Base-by-base conservation (phyloP, 192 early-diverging fungal species). In the Linnemannia exigua region DNA sequence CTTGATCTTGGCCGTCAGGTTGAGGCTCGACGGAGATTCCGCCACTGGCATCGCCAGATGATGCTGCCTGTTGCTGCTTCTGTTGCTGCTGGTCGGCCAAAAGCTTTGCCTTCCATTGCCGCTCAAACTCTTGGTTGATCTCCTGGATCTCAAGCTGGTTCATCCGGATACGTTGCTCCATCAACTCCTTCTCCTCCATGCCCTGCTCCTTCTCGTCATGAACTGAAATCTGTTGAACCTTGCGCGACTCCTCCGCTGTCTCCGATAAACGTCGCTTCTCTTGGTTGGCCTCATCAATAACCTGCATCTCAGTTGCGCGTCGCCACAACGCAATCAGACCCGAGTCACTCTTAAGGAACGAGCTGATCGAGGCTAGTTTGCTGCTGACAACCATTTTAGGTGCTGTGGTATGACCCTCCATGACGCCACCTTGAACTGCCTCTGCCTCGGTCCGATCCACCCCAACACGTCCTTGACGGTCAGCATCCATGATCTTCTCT, bases 251-350 rank as follows among this genome's bases (percentile, higher is more conserved):
- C 5, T 78, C 48, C 16, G 41, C 12, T 20, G 54, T n/a, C 3
- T 63, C 58, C 15, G 37, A 25, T 3, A 69, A 37, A 33, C 37
- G 71, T 15, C 63, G 51, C 70, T 86, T 86, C 19, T 79, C 77
- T 41, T 85, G 83, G 50, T 85, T 85, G 19, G 83, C 83, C 33
- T 80, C 75, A 19, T 86, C 84, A 36, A 86, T 86, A 7, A 86
- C 77, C 66, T 86, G 84, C 84, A 86, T 86, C 74, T 86, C 84
- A 5, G 84, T 86, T 2, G 84, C 84, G 28, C 84, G 84, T 19
- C 84, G 44, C 84, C 84, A 86, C 9, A 86, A 71, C 6, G 84
- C 84, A 50, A 86, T 86, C 37, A 86, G 70, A 22, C 84, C 84
- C 36, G 84, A 86, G 51, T 86, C 84, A 38, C 84, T 86, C 79